phyloP scores from a whole-genome alignment of 495 filamentous ascomycete species.

The Lasiosphaeriaceae sp. region DNA sequence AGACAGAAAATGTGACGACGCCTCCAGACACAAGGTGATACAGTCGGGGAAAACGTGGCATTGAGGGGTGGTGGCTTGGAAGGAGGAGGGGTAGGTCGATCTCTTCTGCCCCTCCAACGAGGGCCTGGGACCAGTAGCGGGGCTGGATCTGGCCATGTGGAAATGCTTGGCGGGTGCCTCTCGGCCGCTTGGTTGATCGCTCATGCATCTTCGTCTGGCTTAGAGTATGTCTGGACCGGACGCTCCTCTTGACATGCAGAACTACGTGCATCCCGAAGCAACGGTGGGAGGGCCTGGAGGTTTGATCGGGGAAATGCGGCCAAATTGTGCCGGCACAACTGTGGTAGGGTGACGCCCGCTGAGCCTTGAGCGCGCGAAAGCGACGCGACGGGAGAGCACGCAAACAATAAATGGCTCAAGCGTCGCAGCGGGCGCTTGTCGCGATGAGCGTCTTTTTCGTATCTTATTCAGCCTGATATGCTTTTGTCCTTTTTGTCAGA shows the following conservation, averaged over 20 bases:
- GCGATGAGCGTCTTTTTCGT: slow-evolving; percentile 1
- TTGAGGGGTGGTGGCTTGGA: background rate
- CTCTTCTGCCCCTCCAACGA: background rate
- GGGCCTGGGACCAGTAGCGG: slow-evolving; percentile 18
- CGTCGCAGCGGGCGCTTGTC: slow-evolving; percentile 3
- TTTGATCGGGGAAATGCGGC: slow-evolving; percentile 26
- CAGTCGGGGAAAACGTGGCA: background rate
- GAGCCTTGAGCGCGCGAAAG: no score
- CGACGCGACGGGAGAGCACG: no score
- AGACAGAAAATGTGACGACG: background rate
- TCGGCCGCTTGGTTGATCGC: slow-evolving; percentile 5
- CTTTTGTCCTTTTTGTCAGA: slow-evolving; percentile 7
- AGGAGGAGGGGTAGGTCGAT: background rate
- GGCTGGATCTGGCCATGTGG: slow-evolving; percentile 24
- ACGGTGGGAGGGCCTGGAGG: slow-evolving; percentile 3
- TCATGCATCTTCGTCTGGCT: background rate
- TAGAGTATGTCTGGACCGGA: no score
- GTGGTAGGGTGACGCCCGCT: slow-evolving; percentile 14
- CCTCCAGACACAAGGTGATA: background rate
- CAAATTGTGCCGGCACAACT: slow-evolving; percentile 22
- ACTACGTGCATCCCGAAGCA: slow-evolving; percentile 2
- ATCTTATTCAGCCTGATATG: slow-evolving; percentile 20
- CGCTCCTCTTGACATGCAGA: background rate
- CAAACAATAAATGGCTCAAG: slow-evolving; percentile 18
- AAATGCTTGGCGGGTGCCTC: slow-evolving; percentile 4